Base-by-base conservation (phyloP, 768 basidiomycete species). In the Lyophyllum shimeji region DNA sequence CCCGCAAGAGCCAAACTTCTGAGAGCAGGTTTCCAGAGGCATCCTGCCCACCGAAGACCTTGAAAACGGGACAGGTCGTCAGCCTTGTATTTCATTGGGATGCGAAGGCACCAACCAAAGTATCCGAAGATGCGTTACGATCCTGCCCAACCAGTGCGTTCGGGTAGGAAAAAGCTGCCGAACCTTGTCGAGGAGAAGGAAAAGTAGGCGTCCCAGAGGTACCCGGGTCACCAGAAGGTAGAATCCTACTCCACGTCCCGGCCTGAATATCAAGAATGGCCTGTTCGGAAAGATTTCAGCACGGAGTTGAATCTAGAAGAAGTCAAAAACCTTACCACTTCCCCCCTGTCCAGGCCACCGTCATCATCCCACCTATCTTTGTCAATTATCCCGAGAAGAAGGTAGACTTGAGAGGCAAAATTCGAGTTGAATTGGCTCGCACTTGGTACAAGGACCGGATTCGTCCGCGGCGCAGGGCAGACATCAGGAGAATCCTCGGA, bases 11-110 rank as follows among this genome's bases (percentile, higher is more conserved):
- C 91, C 91, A 93, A 11, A 93, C 65, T 53, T 93, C 91, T 39
- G 83, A 80, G 3, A 91, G 75, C 64, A 89, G 85, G 23, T 74
- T 81, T 13, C 90, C 90, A 53, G 73, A 67, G 43, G 76, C 73
- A 65, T 90, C 89, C 61, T 80, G 80, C 39, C 91, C 91, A 31
- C 91, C 91, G 60, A 90, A 93, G 9, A 93, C 69, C 79, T 80
- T 57, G 24, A 13, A 57, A 17, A 17, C 20, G 42, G 40, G 53
- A 31, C 53, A n/a, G 55, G 42, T n/a, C 46, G 37, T 55, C 53
- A 54, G 21, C 15, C 7, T 15, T n/a, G 11, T n/a, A 52, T 37
- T 18, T 23, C 12, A n/a, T 17, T n/a, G 39, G 43, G 20, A 21
- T 18, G 17, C 34, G 43, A 31, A 48, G 46, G 13, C 20, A 69